Percentiles rank a stretch among this genome's conserved stretches.
phyloP scores from a whole-genome alignment of 495 filamentous ascomycete genomes.

The Daldinia caldariorum region DNA sequence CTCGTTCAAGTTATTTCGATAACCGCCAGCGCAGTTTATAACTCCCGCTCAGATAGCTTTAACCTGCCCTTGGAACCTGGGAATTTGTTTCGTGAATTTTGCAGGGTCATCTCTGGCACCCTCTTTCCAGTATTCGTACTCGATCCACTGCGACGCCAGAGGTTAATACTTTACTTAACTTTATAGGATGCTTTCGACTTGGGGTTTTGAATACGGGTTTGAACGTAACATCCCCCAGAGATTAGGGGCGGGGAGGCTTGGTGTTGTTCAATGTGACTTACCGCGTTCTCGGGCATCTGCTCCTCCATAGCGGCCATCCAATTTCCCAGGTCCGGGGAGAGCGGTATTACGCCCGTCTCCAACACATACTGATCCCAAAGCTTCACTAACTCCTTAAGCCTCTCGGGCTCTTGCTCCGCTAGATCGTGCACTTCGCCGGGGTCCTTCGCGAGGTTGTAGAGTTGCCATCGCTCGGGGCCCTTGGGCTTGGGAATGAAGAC shows the following conservation, averaged over 20 bases:
- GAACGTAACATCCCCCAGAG: background rate
- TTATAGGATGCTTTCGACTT: too few species aligned
- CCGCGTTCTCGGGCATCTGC: slow-evolving; percentile 71
- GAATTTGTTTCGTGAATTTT: slow-evolving; percentile 63
- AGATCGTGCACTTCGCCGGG: slow-evolving; percentile 55
- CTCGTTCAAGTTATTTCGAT: background rate
- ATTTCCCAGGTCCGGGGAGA: slow-evolving; percentile 50
- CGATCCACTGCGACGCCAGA: slow-evolving; percentile 60
- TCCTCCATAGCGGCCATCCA: slow-evolving; percentile 68
- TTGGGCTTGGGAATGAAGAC: slow-evolving; percentile 50
- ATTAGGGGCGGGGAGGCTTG: background rate
- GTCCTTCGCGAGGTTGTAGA: slow-evolving; percentile 54
- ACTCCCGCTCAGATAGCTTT: slow-evolving; percentile 45
- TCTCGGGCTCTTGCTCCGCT: slow-evolving; percentile 44
- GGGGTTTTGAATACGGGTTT: background rate
- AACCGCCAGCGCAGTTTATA: background rate
- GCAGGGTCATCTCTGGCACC: slow-evolving; percentile 66
- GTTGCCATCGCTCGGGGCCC: slow-evolving; percentile 46
- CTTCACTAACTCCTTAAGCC: slow-evolving; percentile 49
- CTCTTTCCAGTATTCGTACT: slow-evolving; percentile 74
- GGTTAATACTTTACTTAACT: background rate
- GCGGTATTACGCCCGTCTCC: slow-evolving; percentile 64
- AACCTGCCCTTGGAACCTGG: slow-evolving; percentile 62
- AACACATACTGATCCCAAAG: slow-evolving; percentile 61
- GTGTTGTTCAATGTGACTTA: background rate